These are phyloP conservation scores for Pilasporangium apinafurcum DNA, from an alignment of 352 stramenopile genomes.

Conservation along the genomic window DNA sequence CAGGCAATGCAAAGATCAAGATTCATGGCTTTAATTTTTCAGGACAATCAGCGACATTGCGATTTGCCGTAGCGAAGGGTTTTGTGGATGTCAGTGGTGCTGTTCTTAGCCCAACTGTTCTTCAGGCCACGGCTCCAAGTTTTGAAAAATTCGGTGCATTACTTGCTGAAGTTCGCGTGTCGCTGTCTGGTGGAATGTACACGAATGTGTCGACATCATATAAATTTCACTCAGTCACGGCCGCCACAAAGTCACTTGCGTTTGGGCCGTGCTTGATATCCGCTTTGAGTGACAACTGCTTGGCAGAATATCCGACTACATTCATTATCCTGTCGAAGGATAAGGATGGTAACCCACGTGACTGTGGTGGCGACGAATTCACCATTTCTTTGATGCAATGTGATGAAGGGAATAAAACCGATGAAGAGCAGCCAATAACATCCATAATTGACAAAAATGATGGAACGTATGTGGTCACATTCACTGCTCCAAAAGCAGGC, in stretches of 20 bases:
- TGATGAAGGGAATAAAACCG: constrained; percentile 26
- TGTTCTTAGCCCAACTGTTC: constrained; percentile 79
- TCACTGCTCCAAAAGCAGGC: constrained; percentile 70
- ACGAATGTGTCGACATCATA: constrained; percentile 87
- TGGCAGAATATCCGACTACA: constrained; percentile 67
- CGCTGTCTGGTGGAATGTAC: constrained; percentile 87
- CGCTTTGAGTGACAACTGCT: constrained; percentile 47
- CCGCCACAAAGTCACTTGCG: constrained; percentile 86
- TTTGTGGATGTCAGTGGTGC: constrained; percentile 88
- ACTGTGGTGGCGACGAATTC: constrained; percentile 95
- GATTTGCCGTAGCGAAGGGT: constrained; percentile 92
- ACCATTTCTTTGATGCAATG: constrained; percentile 50
- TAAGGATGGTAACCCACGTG: constrained; percentile 81
- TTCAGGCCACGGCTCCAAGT: constrained; percentile 89
- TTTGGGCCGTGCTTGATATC: constrained; percentile 90
- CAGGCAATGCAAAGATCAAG: constrained; percentile 86
- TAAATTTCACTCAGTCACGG: constrained; percentile 94
- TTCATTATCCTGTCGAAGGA: constrained; percentile 93
- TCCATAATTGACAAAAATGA: constrained; percentile 87
- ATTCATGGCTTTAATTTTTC: constrained; percentile 92
- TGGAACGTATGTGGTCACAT: constrained; percentile 93
- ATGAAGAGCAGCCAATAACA: constrained; percentile 22
- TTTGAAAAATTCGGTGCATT: constrained; percentile 94
- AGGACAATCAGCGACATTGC: constrained; percentile 76
- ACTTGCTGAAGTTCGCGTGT: constrained; percentile 84